Conservation (phyloP, 2,329 filamentous ascomycete genomes). For the Penicillium sp. region DNA sequence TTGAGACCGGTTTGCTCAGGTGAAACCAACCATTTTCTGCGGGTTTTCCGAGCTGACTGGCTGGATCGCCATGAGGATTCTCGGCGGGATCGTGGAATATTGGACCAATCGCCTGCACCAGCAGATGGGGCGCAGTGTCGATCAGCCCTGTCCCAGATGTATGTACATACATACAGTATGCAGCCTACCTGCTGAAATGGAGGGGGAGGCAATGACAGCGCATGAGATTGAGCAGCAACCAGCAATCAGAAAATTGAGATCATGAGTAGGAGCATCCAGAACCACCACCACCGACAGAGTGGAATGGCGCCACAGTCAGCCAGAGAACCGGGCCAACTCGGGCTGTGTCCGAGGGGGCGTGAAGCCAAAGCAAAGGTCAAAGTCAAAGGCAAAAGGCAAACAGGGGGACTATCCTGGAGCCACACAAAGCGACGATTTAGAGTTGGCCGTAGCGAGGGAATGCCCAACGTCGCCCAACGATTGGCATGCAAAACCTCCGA, state of each 20-base stretch:
- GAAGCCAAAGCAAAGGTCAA: neutral
- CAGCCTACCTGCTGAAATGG: conserved; percentile 2
- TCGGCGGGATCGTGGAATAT: conserved; percentile 32
- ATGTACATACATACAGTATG: neutral
- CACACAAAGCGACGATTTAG: conserved; percentile 18
- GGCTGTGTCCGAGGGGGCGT: conserved; percentile 2
- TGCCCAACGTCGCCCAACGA: conserved; percentile 31
- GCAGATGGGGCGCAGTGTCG: conserved; percentile 31
- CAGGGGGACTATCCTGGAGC: neutral
- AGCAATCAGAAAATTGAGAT: neutral
- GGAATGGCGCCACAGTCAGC: neutral
- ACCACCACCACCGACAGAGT: neutral
- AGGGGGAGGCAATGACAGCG: conserved; percentile 1
- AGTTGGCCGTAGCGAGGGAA: conserved; percentile 27
- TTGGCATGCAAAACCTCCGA: conserved; percentile 38
- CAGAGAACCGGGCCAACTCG: neutral
- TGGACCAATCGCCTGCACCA: conserved; percentile 34
- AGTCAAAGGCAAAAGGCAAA: neutral
- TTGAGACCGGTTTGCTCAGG: conserved; percentile 1
- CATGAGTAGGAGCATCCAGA: neutral
- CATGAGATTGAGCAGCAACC: neutral
- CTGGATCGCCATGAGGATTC: conserved; percentile 11
- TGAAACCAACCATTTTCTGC: neutral
- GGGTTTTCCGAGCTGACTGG: conserved; percentile 6
- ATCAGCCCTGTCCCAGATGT: conserved; percentile 23